phyloP scores from a whole-genome alignment of 2,329 filamentous ascomycete species.

The Fusarium xylarioides region DNA sequence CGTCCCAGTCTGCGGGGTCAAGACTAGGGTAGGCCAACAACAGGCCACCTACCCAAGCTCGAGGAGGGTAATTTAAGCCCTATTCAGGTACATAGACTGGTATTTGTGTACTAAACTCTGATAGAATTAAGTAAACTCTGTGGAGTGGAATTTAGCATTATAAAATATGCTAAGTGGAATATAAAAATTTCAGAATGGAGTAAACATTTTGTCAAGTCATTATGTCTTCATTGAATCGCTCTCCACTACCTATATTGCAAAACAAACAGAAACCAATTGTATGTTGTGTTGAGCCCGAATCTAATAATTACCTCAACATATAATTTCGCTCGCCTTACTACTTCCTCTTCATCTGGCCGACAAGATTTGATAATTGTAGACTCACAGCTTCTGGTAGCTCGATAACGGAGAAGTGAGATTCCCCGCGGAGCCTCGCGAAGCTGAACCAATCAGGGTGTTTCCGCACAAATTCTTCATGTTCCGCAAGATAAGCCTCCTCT shows the following conservation, averaged over 20 bases:
- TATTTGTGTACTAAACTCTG: neutral
- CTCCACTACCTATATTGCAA: rapidly evolving
- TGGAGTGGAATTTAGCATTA: neutral
- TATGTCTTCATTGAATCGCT: neutral
- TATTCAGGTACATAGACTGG: neutral
- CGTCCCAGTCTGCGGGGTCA: neutral
- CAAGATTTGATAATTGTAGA: neutral
- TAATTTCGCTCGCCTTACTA: rapidly evolving
- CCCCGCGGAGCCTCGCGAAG: neutral
- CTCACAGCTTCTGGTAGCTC: neutral
- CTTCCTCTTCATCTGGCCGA: rapidly evolving
- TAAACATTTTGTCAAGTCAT: too few relatives aligned
- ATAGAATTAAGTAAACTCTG: neutral
- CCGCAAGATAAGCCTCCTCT: neutral
- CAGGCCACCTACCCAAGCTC: neutral
- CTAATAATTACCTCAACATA: rapidly evolving
- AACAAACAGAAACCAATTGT: too few relatives aligned
- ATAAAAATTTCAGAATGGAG: too few relatives aligned
- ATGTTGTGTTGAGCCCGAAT: rapidly evolving
- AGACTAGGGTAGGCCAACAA: neutral
- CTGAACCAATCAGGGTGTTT: neutral
- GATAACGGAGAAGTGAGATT: neutral
- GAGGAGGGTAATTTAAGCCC: neutral
- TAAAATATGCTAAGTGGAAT: neutral
- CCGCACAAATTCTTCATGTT: neutral